A percentile compares a stretch with the other conserved stretches of the same genome.
Evolutionary conservation across 371 early-diverging fungal genomes (phyloP).

Genomic region (Syncephalastrum racemosum): DNA sequence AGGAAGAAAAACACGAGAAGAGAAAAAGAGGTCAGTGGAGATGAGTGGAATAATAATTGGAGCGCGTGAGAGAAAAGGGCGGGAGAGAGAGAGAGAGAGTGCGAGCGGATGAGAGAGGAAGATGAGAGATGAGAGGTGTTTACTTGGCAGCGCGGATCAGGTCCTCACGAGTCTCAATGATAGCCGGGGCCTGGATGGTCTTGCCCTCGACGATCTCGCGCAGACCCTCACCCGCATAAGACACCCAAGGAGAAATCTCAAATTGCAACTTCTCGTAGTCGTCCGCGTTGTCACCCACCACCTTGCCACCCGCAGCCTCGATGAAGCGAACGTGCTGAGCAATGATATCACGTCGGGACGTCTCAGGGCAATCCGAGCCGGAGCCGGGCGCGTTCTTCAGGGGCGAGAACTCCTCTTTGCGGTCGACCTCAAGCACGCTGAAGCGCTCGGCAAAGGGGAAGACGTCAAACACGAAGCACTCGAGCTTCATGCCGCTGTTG

Average conservation of each 20-base stretch:
- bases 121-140: neutral
- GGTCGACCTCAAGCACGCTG: slow-evolving; percentile 90
- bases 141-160: slow-evolving; percentile 36
- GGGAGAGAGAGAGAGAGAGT: no score
- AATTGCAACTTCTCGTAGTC: slow-evolving; percentile 56
- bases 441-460: slow-evolving; percentile 86
- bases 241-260: slow-evolving; percentile 90
- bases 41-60: no score
- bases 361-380: slow-evolving; percentile 90
- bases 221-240: slow-evolving; percentile 93
- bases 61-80: no score
- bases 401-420: slow-evolving; percentile 96
- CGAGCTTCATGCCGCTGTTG: slow-evolving; percentile 96
- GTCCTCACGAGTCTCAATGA: slow-evolving; percentile 48
- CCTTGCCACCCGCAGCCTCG: slow-evolving; percentile 81
- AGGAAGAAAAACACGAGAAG: no score
- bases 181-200: slow-evolving; percentile 45
- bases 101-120: no score
- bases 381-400: slow-evolving; percentile 95
- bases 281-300: slow-evolving; percentile 53
- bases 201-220: slow-evolving; percentile 63
- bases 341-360: slow-evolving; percentile 85
- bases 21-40: no score
- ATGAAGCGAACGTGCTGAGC: slow-evolving; percentile 84
- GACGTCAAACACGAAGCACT: slow-evolving; percentile 96